A percentile compares a stretch with the other conserved stretches of the same genome.
These are phyloP conservation scores for Colletotrichum paranaense DNA, from an alignment of 2,329 filamentous ascomycete species.

Conservation along the genomic window DNA sequence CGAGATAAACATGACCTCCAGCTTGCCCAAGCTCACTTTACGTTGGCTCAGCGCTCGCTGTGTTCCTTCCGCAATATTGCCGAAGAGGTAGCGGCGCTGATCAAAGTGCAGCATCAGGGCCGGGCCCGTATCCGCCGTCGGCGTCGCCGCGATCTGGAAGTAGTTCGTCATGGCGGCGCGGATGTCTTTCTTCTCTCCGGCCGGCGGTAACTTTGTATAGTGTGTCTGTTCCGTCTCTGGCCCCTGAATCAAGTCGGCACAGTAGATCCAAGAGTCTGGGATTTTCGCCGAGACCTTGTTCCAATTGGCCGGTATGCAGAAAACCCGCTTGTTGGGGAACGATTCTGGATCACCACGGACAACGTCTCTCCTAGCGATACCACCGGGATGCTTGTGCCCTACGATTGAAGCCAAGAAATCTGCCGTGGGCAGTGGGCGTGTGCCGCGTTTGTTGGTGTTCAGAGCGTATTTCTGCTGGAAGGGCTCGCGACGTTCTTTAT, in stretches of 20 bases:
- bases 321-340: background rate
- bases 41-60: conserved; percentile 81
- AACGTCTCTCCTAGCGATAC: too few relatives aligned
- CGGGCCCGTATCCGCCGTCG: conserved; percentile 90
- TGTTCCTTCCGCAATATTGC: conserved; percentile 83
- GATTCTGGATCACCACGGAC: conserved; percentile 1
- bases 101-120: conserved; percentile 83
- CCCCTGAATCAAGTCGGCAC: background rate
- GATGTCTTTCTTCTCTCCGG: background rate
- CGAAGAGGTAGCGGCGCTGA: conserved; percentile 85
- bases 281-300: background rate
- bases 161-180: conserved; percentile 74
- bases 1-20: conserved; percentile 84
- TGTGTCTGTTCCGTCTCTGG: background rate
- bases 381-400: background rate
- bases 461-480: background rate
- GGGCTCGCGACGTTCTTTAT: too few relatives aligned
- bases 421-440: background rate
- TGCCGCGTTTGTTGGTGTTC: background rate
- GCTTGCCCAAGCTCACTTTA: conserved; percentile 71
- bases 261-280: background rate
- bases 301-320: background rate
- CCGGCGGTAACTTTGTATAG: background rate
- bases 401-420: background rate
- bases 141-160: conserved; percentile 81